Conservation (phyloP, 2,329 filamentous ascomycete species). For the Thelonectria blattea region DNA sequence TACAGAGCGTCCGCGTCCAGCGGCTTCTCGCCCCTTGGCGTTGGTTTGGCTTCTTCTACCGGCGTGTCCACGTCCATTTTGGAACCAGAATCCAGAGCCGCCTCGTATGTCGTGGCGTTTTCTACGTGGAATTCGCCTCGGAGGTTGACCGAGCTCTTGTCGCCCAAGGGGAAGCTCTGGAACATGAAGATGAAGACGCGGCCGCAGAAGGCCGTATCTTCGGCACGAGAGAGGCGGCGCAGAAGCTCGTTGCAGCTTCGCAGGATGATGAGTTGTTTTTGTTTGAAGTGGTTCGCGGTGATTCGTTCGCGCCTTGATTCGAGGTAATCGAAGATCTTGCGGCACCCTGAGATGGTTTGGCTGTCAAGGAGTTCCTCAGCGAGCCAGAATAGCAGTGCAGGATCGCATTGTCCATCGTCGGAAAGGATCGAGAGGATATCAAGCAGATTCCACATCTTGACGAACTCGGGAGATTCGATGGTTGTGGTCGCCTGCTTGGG, state of each 20-base stretch:
- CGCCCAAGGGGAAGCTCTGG: conserved; percentile 94
- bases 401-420: conserved; percentile 78
- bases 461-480: conserved; percentile 80
- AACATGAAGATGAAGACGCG: conserved; percentile 98
- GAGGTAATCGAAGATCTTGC: conserved; percentile 90
- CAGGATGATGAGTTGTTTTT: conserved; percentile 89
- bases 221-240: conserved; percentile 89
- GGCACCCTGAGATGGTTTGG: conserved; percentile 90
- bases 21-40: conserved; percentile 55
- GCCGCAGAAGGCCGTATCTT: conserved; percentile 97
- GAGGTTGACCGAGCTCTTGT: conserved; percentile 96
- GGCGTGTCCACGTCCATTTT: conserved; percentile 71
- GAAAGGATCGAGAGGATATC: conserved; percentile 90
- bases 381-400: conserved; percentile 84
- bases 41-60: conserved; percentile 41
- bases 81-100: conserved; percentile 42
- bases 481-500: conserved; percentile 68
- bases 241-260: conserved; percentile 93
- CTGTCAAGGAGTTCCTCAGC: conserved; percentile 95
- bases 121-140: conserved; percentile 95
- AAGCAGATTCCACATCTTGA: conserved; percentile 89
- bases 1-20: conserved; percentile 79
- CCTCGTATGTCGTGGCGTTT: conserved; percentile 85
- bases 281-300: conserved; percentile 78
- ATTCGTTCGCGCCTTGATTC: conserved; percentile 92